These are phyloP conservation scores for Suhomyces taliae DNA, from an alignment of 1,139 yeast species.

Conservation along the genomic window DNA sequence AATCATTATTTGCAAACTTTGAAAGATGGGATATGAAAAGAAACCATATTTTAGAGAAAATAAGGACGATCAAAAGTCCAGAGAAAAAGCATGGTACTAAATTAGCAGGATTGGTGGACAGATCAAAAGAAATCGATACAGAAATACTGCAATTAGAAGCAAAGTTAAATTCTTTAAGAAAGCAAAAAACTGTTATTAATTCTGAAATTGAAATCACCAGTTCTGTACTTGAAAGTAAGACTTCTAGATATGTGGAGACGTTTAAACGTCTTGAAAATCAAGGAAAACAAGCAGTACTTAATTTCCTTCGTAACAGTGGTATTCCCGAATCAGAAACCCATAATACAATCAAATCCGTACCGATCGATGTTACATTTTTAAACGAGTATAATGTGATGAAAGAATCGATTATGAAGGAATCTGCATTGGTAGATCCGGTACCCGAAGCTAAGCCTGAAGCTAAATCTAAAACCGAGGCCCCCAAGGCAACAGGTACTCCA, in stretches of 20 bases:
- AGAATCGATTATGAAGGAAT: neutral
- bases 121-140: constrained; percentile 33
- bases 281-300: constrained; percentile 37
- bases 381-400: constrained; percentile 15
- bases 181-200: constrained; percentile 37
- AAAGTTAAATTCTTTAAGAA: constrained; percentile 34
- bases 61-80: constrained; percentile 43
- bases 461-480: neutral
- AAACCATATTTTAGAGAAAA: constrained; percentile 30
- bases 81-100: constrained; percentile 48
- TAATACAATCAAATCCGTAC: constrained; percentile 20
- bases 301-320: constrained; percentile 25
- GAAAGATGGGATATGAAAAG: constrained; percentile 48
- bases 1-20: constrained; percentile 34
- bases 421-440: neutral
- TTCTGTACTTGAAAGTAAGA: constrained; percentile 53
- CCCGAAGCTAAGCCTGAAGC: neutral
- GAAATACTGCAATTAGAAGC: constrained; percentile 47
- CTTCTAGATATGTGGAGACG: constrained; percentile 44
- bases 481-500: neutral
- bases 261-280: constrained; percentile 40
- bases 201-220: constrained; percentile 51
- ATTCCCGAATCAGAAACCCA: constrained; percentile 21
- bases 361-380: constrained; percentile 35
- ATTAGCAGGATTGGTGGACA: constrained; percentile 36